Conservation (phyloP, 2,329 filamentous ascomycete genomes). For the Ascochyta clinopodiicola region DNA sequence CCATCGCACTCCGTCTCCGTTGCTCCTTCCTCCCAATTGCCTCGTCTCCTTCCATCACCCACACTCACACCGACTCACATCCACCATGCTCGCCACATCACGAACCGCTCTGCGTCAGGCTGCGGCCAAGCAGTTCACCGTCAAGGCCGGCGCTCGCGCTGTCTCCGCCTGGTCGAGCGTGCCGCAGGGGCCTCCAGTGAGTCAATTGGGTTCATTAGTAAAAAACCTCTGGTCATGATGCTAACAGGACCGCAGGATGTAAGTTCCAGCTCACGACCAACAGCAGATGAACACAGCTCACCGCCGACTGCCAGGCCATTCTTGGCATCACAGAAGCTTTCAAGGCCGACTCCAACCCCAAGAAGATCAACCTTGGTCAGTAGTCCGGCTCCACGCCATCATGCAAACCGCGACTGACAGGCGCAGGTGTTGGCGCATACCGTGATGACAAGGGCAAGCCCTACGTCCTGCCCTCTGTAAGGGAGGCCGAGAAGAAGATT, state of each 20-base stretch:
- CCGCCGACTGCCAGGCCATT: conserved; percentile 66
- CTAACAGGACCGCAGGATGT: conserved; percentile 46
- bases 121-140: conserved; percentile 42
- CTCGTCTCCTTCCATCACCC: conserved; percentile 3
- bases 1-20: conserved; percentile 12
- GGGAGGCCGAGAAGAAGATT: conserved; percentile 85
- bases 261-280: conserved; percentile 20
- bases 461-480: conserved; percentile 94
- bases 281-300: conserved; percentile 24
- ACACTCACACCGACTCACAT: conserved; percentile 17
- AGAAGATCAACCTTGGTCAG: conserved; percentile 97
- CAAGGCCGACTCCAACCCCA: conserved; percentile 90
- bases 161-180: conserved; percentile 90
- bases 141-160: conserved; percentile 59
- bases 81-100: conserved; percentile 47
- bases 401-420: conserved; percentile 27
- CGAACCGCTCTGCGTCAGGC: conserved; percentile 49
- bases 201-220: conserved; percentile 47
- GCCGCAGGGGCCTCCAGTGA: conserved; percentile 90
- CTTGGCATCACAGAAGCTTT: conserved; percentile 96
- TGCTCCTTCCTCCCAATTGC: conserved; percentile 19
- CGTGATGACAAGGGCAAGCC: conserved; percentile 98
- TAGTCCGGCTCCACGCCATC: background rate
- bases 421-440: conserved; percentile 91
- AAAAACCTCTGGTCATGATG: conserved; percentile 20